Evolutionary conservation across 2,329 filamentous ascomycete species (phyloP), one percentile per base, ranked within the genome.

Genomic region (Trichoderma arundinaceum): DNA sequence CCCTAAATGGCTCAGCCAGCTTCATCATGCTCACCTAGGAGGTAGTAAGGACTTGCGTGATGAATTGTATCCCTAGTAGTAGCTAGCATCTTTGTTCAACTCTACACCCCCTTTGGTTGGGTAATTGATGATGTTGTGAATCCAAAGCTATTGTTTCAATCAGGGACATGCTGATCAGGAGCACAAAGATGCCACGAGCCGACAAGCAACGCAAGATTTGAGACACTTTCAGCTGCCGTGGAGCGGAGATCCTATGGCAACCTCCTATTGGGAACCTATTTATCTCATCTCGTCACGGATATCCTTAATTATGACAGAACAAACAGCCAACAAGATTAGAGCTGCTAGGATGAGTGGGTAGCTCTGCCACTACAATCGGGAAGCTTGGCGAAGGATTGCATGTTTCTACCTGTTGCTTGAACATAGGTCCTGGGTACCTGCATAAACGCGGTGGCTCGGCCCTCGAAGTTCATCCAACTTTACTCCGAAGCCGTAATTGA

Each of bases 71-170:
- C 13, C 13, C 28, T 15, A 44, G n/a, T 8, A 19, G 10, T 9
- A 9, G 35, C 3, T 13, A 10, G 13, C 1, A 15, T 4, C 0
- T 15, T 32, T 38, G 52, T 41, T 49, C 19, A 19, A 33, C 52
- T 38, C 35, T 3, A 17, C 3, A n/a, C 32, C 8, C 13, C 13
- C 19, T 7, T 46, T 6, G 17, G 15, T 54, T 43, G 39, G 13
- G 9, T 8, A 17, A 13, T 38, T 1, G 13, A 32, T 38, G 39
- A 39, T 38, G 60, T 38, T 43, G 60, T 46, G 60, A 15, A 44
- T 46, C 60, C 46, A 38, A 15, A 43, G 49, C 49, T 63, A 63
- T 63, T 46, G 60, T 63, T 63, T 63, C 60, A 63, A 38, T 17
- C 28, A 22, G 49, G 49, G 39, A 63, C 60, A 63, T 63, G 49